Base-by-base conservation (phyloP, 805 yeast genomes). In the Dipodascopsis uninucleata region DNA sequence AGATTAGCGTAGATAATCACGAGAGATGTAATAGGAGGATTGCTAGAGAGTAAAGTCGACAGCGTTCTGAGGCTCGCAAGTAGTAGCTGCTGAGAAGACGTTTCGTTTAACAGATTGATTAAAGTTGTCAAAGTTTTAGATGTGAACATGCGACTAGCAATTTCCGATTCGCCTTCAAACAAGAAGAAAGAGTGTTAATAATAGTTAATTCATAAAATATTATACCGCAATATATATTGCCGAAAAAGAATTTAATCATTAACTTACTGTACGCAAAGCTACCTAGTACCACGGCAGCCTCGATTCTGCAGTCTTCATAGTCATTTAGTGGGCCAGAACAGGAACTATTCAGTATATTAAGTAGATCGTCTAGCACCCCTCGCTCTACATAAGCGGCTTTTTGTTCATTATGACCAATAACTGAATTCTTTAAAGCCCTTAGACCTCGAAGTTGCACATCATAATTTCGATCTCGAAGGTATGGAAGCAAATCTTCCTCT, bases 331-430 rank as follows among this genome's bases (percentile, higher is more conserved):
- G 23, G 16, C 38, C 39, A n/a, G n/a, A n/a, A n/a, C n/a, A n/a
- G n/a, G n/a, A n/a, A n/a, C n/a, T n/a, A 36, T 28, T 45, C n/a
- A 62, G 45, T 14, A 60, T 45, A n/a, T 43, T 43, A 12, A 62
- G 45, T 31, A 63, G 44, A 3, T 55, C 53, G 5, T 34, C 45
- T 4, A 57, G 53, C 16, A 56, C 52, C 1, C 53, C 57, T 25
- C 49, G 50, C 10, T 47, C 50, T 10, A 60, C 49, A 32, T 54
- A 58, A 18, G 38, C 43, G 17, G 51, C 49, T 45, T 63, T 63
- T 39, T 58, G 56, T 28, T 61, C 67, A 24, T 56, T 53, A 39
- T 63, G 68, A 21, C 68, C 68, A 29, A 63, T 63, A 24, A 64
- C 48, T 12, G 55, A 41, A 47, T 62, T 61, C 37, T 64, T 64